Evolutionary conservation across 2,329 filamentous ascomycete species (phyloP), one percentile per base, ranked within the genome.

Genomic region (Calonectria leucothoes): DNA sequence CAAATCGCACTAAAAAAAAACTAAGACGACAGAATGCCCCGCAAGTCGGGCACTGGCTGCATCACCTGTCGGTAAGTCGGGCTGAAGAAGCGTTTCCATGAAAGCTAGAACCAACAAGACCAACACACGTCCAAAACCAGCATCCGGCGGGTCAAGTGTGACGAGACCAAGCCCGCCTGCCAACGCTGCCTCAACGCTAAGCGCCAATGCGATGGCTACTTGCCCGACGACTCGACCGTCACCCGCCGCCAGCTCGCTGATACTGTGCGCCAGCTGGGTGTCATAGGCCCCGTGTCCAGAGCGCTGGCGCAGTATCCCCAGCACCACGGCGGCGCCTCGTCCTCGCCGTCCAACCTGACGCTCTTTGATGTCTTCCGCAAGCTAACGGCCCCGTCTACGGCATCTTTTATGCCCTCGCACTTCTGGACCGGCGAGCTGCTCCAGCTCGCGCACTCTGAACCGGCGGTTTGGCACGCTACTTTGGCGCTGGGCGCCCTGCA

Each of bases 111-210:
- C 55, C 55, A 61, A 55, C 51, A 31, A 55, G n/a, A 31, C 51
- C 51, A 55, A 61, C 55, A 61, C 35, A 59, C 55, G 27, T 61
- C 5, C 64, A 27, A 37, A 29, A 61, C 27, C 3, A 84, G 82
- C 45, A 83, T 85, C 52, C 83, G 83, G 1, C 82, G 82, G 27
- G 81, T 85, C 4, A 84, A 84, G 57, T 85, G 83, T 70, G 83
- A 85, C 70, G 81, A 83, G 74, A 66, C 73, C 20, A 82, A 80
- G 45, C 83, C 83, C 0, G 61, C 63, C 1, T 85, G 83, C 68
- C 75, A 75, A 7, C 79, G 79, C 37, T 84, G 79, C 20, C 17
- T 74, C 27, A 76, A 31, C 8, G 74, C 79, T 7, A 77, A 77
- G 64, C 82, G 83, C 2, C 77, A 75, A 14, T 85, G 83, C 69